A percentile compares a stretch with the other conserved stretches of the same genome.
Conservation (phyloP, 371 early-diverging fungal species). For the Syncephalis fuscata region DNA sequence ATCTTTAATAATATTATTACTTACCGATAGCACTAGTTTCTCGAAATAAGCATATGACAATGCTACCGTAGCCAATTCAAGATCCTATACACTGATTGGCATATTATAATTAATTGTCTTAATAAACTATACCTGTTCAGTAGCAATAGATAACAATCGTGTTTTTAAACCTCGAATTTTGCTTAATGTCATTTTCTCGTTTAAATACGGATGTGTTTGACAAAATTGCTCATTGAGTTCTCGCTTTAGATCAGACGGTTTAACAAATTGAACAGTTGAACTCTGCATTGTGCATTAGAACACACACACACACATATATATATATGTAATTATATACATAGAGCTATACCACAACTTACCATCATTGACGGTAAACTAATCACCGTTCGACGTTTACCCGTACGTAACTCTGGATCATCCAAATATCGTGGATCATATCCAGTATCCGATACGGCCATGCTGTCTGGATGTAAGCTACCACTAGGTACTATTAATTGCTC, state of each 20-base stretch:
- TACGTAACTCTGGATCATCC: constrained; percentile 44
- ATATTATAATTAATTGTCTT: neutral
- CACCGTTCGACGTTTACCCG: constrained; percentile 36
- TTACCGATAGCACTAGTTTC: constrained; percentile 62
- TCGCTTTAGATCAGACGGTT: constrained; percentile 36
- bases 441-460: neutral
- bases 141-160: constrained; percentile 33
- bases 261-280: constrained; percentile 41
- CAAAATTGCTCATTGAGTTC: constrained; percentile 70
- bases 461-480: constrained; percentile 1
- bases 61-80: constrained; percentile 84
- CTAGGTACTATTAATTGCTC: constrained; percentile 4
- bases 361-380: constrained; percentile 40
- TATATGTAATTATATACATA: neutral
- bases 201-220: constrained; percentile 51
- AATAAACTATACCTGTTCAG: constrained; percentile 3
- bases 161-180: constrained; percentile 62
- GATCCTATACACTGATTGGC: constrained; percentile 18
- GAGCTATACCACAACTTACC: constrained; percentile 15
- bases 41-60: constrained; percentile 84
- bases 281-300: constrained; percentile 17
- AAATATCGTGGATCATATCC: constrained; percentile 36
- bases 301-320: neutral
- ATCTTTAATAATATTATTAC: constrained; percentile 10
- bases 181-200: constrained; percentile 50